Conservation (phyloP, 2,329 filamentous ascomycete species). For the Colletotrichum sojae region DNA sequence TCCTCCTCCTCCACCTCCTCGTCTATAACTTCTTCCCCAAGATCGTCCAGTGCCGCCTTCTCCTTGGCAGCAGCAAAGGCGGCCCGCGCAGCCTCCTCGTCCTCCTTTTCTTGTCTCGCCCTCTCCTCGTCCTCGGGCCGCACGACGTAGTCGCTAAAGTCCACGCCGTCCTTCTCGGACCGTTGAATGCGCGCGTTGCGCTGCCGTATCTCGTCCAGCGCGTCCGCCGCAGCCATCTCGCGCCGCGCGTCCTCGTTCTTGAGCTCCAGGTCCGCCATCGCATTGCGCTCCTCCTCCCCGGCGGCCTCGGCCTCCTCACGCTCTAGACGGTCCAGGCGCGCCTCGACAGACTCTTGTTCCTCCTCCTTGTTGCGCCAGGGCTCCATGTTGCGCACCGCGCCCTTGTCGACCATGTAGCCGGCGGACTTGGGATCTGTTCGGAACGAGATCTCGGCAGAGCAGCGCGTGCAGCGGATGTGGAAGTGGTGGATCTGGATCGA, state of each 20-base stretch:
- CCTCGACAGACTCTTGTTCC: constrained; percentile 86
- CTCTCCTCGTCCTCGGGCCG: constrained; percentile 71
- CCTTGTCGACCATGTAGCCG: constrained; percentile 86
- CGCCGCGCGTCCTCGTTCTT: constrained; percentile 94
- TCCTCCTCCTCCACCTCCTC: constrained; percentile 44
- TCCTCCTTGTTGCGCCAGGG: constrained; percentile 80
- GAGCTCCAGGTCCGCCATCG: constrained; percentile 94
- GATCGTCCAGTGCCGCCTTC: constrained; percentile 59
- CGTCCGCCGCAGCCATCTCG: constrained; percentile 97
- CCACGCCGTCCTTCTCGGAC: constrained; percentile 77
- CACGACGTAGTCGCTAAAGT: constrained; percentile 69
- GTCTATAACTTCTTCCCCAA: constrained; percentile 64
- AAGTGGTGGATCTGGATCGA: constrained; percentile 90
- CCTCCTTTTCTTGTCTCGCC: constrained; percentile 81
- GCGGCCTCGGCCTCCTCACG: constrained; percentile 76
- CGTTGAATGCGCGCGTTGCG: constrained; percentile 90
- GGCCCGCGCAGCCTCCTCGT: constrained; percentile 82
- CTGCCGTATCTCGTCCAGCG: constrained; percentile 92
- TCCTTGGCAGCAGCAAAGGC: constrained; percentile 80
- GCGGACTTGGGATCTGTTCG: constrained; percentile 95
- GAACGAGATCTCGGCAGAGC: constrained; percentile 82
- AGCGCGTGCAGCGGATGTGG: constrained; percentile 85
- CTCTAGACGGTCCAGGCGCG: constrained; percentile 88
- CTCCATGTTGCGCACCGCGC: constrained; percentile 94
- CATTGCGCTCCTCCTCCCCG: constrained; percentile 81